A percentile compares a stretch with the other conserved stretches of the same genome.
phyloP scores from a whole-genome alignment of 495 filamentous ascomycete species.

The Penicillium dipodomyicola region DNA sequence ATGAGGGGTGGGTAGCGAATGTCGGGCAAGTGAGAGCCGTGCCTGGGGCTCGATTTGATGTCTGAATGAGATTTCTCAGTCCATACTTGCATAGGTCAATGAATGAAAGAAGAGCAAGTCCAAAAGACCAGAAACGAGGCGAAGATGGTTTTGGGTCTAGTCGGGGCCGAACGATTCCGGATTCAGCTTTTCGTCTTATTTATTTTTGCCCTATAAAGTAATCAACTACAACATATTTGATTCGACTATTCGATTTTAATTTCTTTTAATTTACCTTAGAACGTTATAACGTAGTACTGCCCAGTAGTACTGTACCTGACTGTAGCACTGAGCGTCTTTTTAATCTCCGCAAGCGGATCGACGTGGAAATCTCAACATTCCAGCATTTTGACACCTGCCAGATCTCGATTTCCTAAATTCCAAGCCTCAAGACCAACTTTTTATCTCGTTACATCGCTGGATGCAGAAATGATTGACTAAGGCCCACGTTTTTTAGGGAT shows the following conservation, averaged over 20 bases:
- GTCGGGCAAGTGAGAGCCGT: neutral
- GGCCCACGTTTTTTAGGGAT: neutral
- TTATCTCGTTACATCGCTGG: neutral
- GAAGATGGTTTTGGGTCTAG: constrained; percentile 5
- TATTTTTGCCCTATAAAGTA: neutral
- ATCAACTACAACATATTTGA: neutral
- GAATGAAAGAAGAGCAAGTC: neutral
- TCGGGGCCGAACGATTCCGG: constrained; percentile 9
- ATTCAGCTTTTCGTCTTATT: neutral
- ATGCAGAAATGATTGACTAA: neutral
- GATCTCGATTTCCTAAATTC: neutral
- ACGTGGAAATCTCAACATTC: neutral
- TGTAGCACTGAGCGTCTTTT: neutral
- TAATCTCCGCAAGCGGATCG: constrained; percentile 1
- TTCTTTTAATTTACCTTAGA: neutral
- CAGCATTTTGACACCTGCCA: constrained; percentile 4
- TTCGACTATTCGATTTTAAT: neutral
- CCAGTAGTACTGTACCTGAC: neutral
- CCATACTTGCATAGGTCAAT: constrained; percentile 1
- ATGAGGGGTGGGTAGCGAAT: neutral
- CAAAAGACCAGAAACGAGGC: neutral
- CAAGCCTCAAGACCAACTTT: neutral
- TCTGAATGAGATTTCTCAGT: neutral
- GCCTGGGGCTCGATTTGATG: constrained; percentile 1
- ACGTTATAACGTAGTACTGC: neutral